Conservation (phyloP, 2,329 filamentous ascomycete species). For the Pseudogymnoascus sp. region DNA sequence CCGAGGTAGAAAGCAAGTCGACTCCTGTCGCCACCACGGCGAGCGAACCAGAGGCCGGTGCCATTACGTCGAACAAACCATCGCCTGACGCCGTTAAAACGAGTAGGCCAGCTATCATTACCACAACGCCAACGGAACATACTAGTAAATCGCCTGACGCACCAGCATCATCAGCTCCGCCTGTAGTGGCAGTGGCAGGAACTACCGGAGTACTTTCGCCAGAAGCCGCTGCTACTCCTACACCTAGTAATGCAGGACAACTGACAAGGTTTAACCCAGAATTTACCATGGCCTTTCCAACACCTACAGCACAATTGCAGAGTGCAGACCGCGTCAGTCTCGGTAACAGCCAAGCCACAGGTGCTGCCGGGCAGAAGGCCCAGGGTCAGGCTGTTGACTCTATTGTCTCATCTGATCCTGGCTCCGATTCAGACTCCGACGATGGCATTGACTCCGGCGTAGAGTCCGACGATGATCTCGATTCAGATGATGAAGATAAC, state of each 20-base stretch:
- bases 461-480: background rate
- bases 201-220: background rate
- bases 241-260: background rate
- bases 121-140: background rate
- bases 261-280: background rate
- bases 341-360: background rate
- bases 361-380: background rate
- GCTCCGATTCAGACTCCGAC: background rate
- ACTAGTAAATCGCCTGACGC: background rate
- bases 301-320: constrained; percentile 2
- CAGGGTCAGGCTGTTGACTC: background rate
- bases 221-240: background rate
- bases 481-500: background rate
- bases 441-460: background rate
- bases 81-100: background rate
- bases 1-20: background rate
- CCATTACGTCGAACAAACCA: background rate
- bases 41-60: background rate
- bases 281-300: background rate
- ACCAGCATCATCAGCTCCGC: background rate
- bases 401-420: background rate
- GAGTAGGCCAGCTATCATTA: background rate
- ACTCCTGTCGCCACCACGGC: background rate
- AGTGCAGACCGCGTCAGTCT: background rate
- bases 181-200: background rate